Percentiles rank a stretch among this genome's conserved stretches.
These are phyloP conservation scores for Jatropha podagrica DNA, from an alignment of 441 rosid species.

Conservation along the genomic window DNA sequence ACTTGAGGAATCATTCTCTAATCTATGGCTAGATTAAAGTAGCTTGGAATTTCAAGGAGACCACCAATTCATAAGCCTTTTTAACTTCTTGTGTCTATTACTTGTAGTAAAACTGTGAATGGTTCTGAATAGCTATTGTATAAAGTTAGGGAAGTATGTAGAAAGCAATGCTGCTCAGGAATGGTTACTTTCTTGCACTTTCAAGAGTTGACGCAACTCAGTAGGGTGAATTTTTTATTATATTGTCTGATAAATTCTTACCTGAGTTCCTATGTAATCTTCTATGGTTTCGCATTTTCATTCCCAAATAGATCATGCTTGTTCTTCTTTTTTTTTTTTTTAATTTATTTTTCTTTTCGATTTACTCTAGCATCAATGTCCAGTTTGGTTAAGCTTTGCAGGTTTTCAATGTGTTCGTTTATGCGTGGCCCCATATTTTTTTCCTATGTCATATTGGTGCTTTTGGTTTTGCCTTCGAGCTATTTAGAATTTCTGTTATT, in stretches of 20 bases:
- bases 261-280: conserved; percentile 2
- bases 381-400: not conserved
- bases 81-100: not conserved
- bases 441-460: not conserved
- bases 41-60: not conserved
- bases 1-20: not conserved
- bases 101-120: not conserved
- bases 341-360: no score
- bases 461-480: not conserved
- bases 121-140: not conserved
- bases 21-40: not conserved
- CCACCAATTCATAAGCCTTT: not conserved
- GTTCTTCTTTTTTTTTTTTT: not conserved
- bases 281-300: not conserved
- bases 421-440: not conserved
- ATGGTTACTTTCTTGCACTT: not conserved
- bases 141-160: not conserved
- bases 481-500: not conserved
- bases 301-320: not conserved
- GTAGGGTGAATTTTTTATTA: not conserved
- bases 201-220: not conserved
- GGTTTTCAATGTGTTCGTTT: not conserved
- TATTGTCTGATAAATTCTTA: not conserved
- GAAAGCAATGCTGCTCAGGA: not conserved
- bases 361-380: not conserved